Evolutionary conservation across 2,329 filamentous ascomycete genomes (phyloP), one percentile per base, ranked within the genome.

Genomic region (Pseudogymnoascus sp.): DNA sequence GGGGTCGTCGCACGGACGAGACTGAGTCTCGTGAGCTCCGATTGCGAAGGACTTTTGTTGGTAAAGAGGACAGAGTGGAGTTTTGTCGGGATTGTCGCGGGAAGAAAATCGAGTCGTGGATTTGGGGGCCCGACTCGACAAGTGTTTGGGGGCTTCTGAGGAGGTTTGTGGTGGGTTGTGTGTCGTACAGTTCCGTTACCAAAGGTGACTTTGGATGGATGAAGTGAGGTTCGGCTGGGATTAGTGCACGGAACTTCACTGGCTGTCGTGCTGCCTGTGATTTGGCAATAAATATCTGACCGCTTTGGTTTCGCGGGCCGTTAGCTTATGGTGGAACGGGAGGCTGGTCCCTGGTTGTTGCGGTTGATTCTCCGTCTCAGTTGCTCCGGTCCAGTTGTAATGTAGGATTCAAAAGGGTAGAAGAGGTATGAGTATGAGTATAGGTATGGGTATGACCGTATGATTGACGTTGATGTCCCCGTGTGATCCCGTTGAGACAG

Each of bases 151-250:
- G 23, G 59, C 43, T 31, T 61, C 14, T 45, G 21, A 23, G 38
- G 16, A 23, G 59, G 26, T 43, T 61, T 61, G 59, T 29, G 59
- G 59, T 29, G 41, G 10, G 41, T 45, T 61, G 59, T 43, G 31
- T 14, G 59, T 55, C 26, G 58, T 41, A 60, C 58, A 26, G 16
- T 38, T 38, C 38, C 14, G 33, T 41, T 59, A 37, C 38, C 58
- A 60, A 60, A 60, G 38, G 33, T 60, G 58, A 60, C 58, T 29
- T 41, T n/a, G 14, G 33, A 26, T 41, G 58, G 58, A 37, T 38
- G 33, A 39, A 60, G 38, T 55, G 49, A 55, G 49, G 49, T 55
- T 55, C 49, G 49, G 49, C 49, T 55, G 49, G 49, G 49, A 55
- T 55, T 55, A 55, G 49, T 55, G 29, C n/a, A 55, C 49, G 49